Conservation (phyloP, 768 basidiomycete species). For the Lactarius sp. region DNA sequence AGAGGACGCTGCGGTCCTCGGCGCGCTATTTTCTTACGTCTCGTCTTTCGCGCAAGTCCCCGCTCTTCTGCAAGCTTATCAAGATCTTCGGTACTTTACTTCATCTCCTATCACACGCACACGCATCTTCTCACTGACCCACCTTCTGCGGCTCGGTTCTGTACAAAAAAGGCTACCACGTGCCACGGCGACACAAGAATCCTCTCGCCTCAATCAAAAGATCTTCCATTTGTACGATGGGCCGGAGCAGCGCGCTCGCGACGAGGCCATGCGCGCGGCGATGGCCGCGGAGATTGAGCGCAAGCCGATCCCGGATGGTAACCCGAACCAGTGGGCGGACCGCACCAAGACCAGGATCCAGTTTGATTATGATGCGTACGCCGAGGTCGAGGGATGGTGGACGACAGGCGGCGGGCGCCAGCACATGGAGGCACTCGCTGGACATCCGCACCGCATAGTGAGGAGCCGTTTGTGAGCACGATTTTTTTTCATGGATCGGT, state of each 20-base stretch:
- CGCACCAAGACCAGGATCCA: constrained; percentile 42
- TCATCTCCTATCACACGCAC: not conserved
- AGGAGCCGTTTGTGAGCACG: too few species aligned
- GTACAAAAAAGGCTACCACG: constrained; percentile 34
- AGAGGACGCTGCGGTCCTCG: constrained; percentile 48
- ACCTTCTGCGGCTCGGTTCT: not conserved
- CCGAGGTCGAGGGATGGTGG: constrained; percentile 50
- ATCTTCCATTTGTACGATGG: constrained; percentile 57
- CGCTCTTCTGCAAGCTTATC: constrained; percentile 47
- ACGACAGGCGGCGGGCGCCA: constrained; percentile 29
- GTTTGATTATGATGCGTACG: constrained; percentile 54
- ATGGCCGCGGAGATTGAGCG: constrained; percentile 39
- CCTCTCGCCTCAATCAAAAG: constrained; percentile 46
- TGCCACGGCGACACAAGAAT: constrained; percentile 44
- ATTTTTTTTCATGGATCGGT: too few species aligned
- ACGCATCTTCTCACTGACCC: not conserved
- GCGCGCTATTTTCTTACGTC: constrained; percentile 45
- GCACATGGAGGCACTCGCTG: constrained; percentile 3
- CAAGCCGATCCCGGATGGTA: constrained; percentile 32
- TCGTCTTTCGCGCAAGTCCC: constrained; percentile 39
- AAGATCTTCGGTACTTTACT: constrained; percentile 39
- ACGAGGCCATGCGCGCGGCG: constrained; percentile 45
- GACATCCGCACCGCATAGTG: too few species aligned
- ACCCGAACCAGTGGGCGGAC: constrained; percentile 57
- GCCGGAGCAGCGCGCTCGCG: constrained; percentile 46